phyloP scores from a whole-genome alignment of 495 filamentous ascomycete species.

The Talaromyces trachyspermus region DNA sequence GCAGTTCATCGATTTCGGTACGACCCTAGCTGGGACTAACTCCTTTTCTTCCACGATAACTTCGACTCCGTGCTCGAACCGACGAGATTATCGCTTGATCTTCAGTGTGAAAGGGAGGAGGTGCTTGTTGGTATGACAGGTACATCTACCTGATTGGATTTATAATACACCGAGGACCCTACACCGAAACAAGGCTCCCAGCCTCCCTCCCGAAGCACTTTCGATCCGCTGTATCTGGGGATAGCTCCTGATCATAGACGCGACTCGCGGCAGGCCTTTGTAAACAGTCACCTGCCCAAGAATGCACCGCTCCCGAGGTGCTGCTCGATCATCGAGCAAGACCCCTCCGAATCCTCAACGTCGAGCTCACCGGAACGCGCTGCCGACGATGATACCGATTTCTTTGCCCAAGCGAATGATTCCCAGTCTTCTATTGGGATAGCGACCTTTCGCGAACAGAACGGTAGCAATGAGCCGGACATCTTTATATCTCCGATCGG shows the following conservation, averaged over 20 bases:
- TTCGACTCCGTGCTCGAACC: too few relatives aligned
- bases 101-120: constrained; percentile 4
- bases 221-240: too few relatives aligned
- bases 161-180: too few relatives aligned
- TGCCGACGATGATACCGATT: constrained; percentile 88
- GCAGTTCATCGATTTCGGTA: too few relatives aligned
- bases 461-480: constrained; percentile 48
- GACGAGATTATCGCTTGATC: too few relatives aligned
- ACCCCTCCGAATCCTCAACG: constrained; percentile 57
- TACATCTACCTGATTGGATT: too few relatives aligned
- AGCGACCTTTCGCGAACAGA: constrained; percentile 65
- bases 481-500: constrained; percentile 62
- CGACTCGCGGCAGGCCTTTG: too few relatives aligned
- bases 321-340: constrained; percentile 38
- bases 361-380: constrained; percentile 77
- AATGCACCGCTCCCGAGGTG: constrained; percentile 35
- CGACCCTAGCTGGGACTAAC: too few relatives aligned
- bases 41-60: too few relatives aligned
- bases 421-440: constrained; percentile 84
- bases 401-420: constrained; percentile 80
- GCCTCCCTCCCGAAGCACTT: too few relatives aligned
- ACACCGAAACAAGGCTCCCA: too few relatives aligned
- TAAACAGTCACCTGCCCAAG: neutral
- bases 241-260: too few relatives aligned
- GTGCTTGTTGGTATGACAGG: neutral